These are phyloP conservation scores for Nothophaeocryptopus gaeumannii DNA, from an alignment of 2,329 filamentous ascomycete species.

Conservation along the genomic window DNA sequence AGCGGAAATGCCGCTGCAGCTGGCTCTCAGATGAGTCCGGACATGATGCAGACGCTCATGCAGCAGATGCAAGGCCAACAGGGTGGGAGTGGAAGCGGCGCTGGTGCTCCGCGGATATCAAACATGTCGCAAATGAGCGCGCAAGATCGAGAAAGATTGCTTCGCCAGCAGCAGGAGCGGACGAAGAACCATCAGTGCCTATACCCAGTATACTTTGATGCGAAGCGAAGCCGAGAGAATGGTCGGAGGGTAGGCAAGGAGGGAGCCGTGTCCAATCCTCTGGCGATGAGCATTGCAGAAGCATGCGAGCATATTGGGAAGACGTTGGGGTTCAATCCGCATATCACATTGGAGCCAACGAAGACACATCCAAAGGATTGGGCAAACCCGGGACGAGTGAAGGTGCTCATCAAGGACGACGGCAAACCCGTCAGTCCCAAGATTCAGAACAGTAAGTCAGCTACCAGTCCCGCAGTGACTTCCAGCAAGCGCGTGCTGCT, in stretches of 20 bases:
- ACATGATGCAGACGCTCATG: slow-evolving; percentile 27
- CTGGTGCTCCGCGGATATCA: slow-evolving; percentile 13
- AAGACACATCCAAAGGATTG: slow-evolving; percentile 96
- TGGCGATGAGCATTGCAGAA: slow-evolving; percentile 84
- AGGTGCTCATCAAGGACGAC: slow-evolving; percentile 68
- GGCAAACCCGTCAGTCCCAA: slow-evolving; percentile 49
- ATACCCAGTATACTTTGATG: slow-evolving; percentile 95
- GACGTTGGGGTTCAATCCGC: slow-evolving; percentile 47
- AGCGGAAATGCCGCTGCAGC: slow-evolving; percentile 17
- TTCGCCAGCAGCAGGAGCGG: slow-evolving; percentile 51
- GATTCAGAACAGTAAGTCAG: slow-evolving; percentile 62
- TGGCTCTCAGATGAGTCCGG: slow-evolving; percentile 21
- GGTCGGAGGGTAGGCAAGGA: slow-evolving; percentile 73
- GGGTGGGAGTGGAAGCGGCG: slow-evolving; percentile 20
- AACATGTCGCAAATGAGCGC: slow-evolving; percentile 31
- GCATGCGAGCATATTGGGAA: slow-evolving; percentile 66
- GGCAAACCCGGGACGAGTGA: slow-evolving; percentile 90
- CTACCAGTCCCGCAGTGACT: neutral
- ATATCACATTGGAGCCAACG: slow-evolving; percentile 80
- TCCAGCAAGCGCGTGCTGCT: neutral
- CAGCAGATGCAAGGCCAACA: slow-evolving; percentile 5
- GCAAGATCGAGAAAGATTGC: slow-evolving; percentile 30
- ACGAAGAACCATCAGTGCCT: slow-evolving; percentile 80
- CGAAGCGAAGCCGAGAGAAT: slow-evolving; percentile 66
- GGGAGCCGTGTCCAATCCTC: slow-evolving; percentile 76